Base-by-base conservation (phyloP, 2,329 filamentous ascomycete genomes). In the Apiospora koreana region DNA sequence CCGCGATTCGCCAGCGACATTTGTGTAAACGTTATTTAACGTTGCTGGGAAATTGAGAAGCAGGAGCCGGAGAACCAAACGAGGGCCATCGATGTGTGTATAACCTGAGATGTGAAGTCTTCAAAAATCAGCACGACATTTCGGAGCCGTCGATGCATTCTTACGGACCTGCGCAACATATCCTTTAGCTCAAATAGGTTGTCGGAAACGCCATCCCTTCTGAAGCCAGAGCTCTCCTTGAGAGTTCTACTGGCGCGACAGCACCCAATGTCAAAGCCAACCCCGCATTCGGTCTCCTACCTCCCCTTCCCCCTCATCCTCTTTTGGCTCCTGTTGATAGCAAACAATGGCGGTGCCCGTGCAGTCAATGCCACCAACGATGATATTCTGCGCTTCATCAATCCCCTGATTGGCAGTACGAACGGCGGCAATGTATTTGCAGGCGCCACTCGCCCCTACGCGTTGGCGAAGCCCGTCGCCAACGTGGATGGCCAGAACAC, bases 341-440 rank as follows among this genome's bases (percentile, higher is more conserved):
- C 28, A 14, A 38, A 62, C 54, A n/a, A n/a, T 31, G 9, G 18
- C 28, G 21, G 0, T 31, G 18, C 21, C 10, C 54, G 35, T 10
- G 50, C 58, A n/a, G n/a, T n/a, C 8, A 45, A 23, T 35, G 25
- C 35, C 12, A 21, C 66, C 66, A 23, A 50, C n/a, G 45, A 64
- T 43, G 71, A 72, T 67, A 70, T 78, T 14, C 75, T 80, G 7
- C 74, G 72, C 43, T 78, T 77, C 67, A 50, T 80, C 41, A 73
- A 89, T 75, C 87, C 86, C 10, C 80, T 89, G 7, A 88, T 89
- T 71, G 87, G 87, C 38, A 87, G 86, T 21, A 82, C 80, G 4
- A 85, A 86, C 77, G 87, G 86, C 79, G 87, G 87, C 50, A 87
- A 89, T 77, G 87, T 88, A 35, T 89, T 89, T 71, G 83, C 87